These are phyloP conservation scores for Colletotrichum tamarilloi DNA, from an alignment of 2,329 filamentous ascomycete genomes.

Conservation along the genomic window DNA sequence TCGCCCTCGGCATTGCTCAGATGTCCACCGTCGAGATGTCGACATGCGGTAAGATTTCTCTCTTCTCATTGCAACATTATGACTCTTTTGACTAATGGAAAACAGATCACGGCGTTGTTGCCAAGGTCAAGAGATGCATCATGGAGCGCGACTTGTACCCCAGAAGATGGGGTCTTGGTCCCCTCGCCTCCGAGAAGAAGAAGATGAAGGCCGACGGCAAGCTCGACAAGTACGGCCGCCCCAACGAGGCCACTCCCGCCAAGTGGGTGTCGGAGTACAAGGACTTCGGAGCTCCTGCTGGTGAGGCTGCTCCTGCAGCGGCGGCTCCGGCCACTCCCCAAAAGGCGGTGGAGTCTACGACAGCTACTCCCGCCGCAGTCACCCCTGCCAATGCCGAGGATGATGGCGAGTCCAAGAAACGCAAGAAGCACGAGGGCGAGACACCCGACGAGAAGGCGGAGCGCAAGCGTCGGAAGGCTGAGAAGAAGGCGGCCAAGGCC, in stretches of 20 bases:
- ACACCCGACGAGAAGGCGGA: conserved; percentile 75
- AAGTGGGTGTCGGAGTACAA: conserved; percentile 95
- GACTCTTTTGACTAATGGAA: conserved; percentile 6
- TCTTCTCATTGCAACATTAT: neutral
- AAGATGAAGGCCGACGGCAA: conserved; percentile 99
- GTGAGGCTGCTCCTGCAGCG: conserved; percentile 55
- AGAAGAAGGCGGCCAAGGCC: conserved; percentile 69
- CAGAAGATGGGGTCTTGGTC: conserved; percentile 94
- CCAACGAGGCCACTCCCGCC: conserved; percentile 92
- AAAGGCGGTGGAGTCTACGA: conserved; percentile 48
- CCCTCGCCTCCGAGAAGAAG: conserved; percentile 96
- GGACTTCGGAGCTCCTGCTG: conserved; percentile 75
- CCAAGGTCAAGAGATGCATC: conserved; percentile 99
- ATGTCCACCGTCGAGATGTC: conserved; percentile 99
- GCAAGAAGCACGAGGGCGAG: conserved; percentile 87
- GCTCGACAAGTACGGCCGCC: conserved; percentile 95
- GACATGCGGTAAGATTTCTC: conserved; percentile 67
- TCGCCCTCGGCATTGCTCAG: conserved; percentile 94
- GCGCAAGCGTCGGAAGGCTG: conserved; percentile 69
- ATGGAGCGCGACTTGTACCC: conserved; percentile 99
- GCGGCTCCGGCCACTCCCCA: conserved; percentile 53
- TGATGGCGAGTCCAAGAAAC: conserved; percentile 72
- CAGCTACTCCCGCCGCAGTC: conserved; percentile 54
- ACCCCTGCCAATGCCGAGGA: conserved; percentile 59
- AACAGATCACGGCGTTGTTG: conserved; percentile 92